A percentile compares a stretch with the other conserved stretches of the same genome.
These are phyloP conservation scores for Polychaeton citri DNA, from an alignment of 2,329 filamentous ascomycete genomes.

Conservation along the genomic window DNA sequence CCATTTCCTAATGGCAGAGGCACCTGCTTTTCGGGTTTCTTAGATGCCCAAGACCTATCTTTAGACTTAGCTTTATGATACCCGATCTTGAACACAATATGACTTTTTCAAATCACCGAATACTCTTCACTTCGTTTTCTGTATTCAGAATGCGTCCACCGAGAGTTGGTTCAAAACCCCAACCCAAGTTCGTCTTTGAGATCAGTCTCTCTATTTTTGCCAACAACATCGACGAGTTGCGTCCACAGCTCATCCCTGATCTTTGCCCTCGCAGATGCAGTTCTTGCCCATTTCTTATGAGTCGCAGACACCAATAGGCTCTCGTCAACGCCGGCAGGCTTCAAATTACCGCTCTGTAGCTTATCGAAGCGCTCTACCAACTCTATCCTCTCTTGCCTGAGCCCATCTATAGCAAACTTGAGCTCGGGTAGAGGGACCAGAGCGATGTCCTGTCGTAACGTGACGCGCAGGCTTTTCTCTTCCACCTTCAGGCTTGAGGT, in stretches of 20 bases:
- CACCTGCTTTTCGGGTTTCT: no score
- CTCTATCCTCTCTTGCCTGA: conserved; percentile 32
- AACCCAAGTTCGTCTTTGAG: conserved; percentile 24
- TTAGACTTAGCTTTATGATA: no score
- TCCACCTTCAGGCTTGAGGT: conserved; percentile 31
- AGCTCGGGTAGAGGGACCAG: conserved; percentile 40
- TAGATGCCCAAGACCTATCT: no score
- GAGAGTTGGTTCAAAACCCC: conserved; percentile 6
- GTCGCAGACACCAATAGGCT: conserved; percentile 32
- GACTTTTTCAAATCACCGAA: no score
- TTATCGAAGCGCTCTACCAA: conserved; percentile 28
- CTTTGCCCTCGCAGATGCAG: conserved; percentile 29
- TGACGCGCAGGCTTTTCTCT: conserved; percentile 36
- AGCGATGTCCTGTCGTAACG: conserved; percentile 32
- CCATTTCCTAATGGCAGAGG: no score
- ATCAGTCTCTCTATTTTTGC: conserved; percentile 30
- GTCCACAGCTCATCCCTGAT: conserved; percentile 40
- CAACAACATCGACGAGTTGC: conserved; percentile 33
- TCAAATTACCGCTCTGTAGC: conserved; percentile 27
- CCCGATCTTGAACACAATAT: no score
- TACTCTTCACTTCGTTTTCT: no score
- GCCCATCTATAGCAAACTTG: conserved; percentile 25
- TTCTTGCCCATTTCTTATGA: conserved; percentile 29
- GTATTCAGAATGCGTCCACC: no score
- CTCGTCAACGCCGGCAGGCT: conserved; percentile 37